Conservation (phyloP, 2,329 filamentous ascomycete genomes). For the Onygenales sp. region DNA sequence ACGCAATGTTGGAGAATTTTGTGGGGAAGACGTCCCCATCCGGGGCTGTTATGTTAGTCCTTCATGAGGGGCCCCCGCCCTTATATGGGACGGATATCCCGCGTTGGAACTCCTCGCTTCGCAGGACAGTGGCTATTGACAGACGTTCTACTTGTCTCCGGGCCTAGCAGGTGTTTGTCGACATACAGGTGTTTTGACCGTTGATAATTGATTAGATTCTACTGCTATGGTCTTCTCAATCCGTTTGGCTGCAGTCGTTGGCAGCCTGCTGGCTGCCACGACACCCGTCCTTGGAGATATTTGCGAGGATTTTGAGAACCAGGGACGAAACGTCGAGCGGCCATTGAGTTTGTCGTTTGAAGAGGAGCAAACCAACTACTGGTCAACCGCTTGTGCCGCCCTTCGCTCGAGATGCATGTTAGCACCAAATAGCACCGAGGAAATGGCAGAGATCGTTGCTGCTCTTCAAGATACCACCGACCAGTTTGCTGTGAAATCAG, state of each 20-base stretch:
- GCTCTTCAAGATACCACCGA: slow-evolving; percentile 40
- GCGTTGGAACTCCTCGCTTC: no score
- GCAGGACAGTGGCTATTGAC: no score
- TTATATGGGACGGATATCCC: no score
- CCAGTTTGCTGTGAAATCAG: slow-evolving; percentile 47
- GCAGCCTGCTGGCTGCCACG: background rate
- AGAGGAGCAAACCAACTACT: slow-evolving; percentile 4
- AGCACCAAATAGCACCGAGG: slow-evolving; percentile 38
- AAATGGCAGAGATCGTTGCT: slow-evolving; percentile 45
- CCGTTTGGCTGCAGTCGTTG: background rate
- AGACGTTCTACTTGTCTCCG: background rate
- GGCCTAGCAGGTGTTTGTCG: background rate
- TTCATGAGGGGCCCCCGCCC: no score
- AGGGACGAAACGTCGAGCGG: slow-evolving; percentile 1
- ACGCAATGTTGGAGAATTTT: no score
- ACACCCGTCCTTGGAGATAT: background rate
- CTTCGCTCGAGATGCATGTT: slow-evolving; percentile 36
- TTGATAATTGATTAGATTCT: background rate
- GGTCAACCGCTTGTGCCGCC: background rate
- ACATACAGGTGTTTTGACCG: background rate
- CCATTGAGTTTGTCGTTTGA: slow-evolving; percentile 1
- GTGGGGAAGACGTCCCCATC: no score
- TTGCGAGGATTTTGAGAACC: background rate
- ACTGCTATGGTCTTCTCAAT: background rate
- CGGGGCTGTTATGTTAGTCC: no score